Conservation (phyloP, 2,329 filamentous ascomycete species). For the Clonostachys byssicola region DNA sequence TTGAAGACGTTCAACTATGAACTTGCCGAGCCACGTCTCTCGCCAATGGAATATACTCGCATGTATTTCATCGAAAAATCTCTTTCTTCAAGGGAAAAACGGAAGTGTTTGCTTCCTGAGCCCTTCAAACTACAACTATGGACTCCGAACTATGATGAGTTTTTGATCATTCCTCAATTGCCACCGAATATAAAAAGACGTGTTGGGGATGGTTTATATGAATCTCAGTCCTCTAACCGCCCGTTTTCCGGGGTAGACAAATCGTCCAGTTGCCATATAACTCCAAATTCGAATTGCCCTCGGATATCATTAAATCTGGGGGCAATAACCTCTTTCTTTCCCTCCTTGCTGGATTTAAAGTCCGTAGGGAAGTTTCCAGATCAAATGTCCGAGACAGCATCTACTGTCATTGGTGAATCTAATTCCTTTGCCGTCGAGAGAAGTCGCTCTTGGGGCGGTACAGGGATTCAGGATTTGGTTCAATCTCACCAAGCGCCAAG, state of each 20-base stretch:
- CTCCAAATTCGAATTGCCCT: slow-evolving; percentile 1
- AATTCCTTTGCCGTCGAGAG: too few relatives aligned
- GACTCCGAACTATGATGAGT: slow-evolving; percentile 26
- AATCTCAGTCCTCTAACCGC: not conserved
- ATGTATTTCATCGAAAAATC: slow-evolving; percentile 26
- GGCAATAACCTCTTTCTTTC: not conserved
- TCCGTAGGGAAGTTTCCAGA: not conserved
- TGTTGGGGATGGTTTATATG: not conserved
- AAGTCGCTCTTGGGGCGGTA: too few relatives aligned
- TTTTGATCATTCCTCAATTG: slow-evolving; percentile 26
- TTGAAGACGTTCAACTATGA: not conserved
- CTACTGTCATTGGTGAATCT: too few relatives aligned
- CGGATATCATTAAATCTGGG: slow-evolving; percentile 3
- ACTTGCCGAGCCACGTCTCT: slow-evolving; percentile 22
- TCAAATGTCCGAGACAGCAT: too few relatives aligned
- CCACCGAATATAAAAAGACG: slow-evolving; percentile 17
- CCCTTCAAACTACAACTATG: slow-evolving; percentile 24
- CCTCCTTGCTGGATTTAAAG: slow-evolving; percentile 1
- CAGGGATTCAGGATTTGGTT: too few relatives aligned
- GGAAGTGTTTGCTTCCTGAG: slow-evolving; percentile 17
- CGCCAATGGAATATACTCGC: slow-evolving; percentile 33
- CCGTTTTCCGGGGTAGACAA: too few relatives aligned
- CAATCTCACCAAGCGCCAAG: too few relatives aligned
- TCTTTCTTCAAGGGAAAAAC: slow-evolving; percentile 13
- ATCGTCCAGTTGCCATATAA: fast-evolving